phyloP scores from a whole-genome alignment of 805 yeast genomes.

The Saccharomycopsis fermentans region DNA sequence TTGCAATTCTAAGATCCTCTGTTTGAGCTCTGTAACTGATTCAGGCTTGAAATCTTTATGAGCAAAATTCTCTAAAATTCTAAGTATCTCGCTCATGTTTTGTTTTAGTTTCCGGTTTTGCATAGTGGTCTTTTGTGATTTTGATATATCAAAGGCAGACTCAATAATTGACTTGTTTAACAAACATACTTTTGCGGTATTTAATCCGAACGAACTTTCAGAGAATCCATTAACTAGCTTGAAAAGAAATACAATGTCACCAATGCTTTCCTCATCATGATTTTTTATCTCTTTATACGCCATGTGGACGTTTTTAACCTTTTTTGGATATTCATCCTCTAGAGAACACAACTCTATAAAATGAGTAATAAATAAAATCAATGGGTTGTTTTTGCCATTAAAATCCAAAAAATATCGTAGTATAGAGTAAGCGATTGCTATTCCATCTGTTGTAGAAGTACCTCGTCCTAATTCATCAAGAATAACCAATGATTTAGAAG shows the following conservation, averaged over 20 bases:
- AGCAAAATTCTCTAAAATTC: background rate
- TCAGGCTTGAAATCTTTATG: background rate
- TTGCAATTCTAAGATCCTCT: background rate
- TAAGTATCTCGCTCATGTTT: background rate
- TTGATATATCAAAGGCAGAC: constrained; percentile 31
- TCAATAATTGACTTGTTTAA: constrained; percentile 39
- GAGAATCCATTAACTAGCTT: constrained; percentile 40
- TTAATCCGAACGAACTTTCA: constrained; percentile 67
- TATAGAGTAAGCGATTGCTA: constrained; percentile 68
- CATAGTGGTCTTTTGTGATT: constrained; percentile 2
- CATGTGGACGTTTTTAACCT: constrained; percentile 60
- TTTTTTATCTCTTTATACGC: constrained; percentile 38
- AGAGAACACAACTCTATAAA: constrained; percentile 56
- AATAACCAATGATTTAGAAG: constrained; percentile 46
- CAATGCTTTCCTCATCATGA: constrained; percentile 27
- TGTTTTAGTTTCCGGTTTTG: background rate
- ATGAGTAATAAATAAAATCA: constrained; percentile 76
- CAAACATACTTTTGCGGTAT: constrained; percentile 72
- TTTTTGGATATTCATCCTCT: constrained; percentile 29
- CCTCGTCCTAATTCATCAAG: constrained; percentile 66
- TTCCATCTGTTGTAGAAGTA: constrained; percentile 74
- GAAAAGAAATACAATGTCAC: constrained; percentile 42
- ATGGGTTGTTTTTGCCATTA: constrained; percentile 22
- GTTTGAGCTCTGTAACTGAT: background rate
- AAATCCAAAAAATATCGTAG: constrained; percentile 42